These are phyloP conservation scores for Globisporangium polare DNA, from an alignment of 352 stramenopile genomes.

Conservation along the genomic window DNA sequence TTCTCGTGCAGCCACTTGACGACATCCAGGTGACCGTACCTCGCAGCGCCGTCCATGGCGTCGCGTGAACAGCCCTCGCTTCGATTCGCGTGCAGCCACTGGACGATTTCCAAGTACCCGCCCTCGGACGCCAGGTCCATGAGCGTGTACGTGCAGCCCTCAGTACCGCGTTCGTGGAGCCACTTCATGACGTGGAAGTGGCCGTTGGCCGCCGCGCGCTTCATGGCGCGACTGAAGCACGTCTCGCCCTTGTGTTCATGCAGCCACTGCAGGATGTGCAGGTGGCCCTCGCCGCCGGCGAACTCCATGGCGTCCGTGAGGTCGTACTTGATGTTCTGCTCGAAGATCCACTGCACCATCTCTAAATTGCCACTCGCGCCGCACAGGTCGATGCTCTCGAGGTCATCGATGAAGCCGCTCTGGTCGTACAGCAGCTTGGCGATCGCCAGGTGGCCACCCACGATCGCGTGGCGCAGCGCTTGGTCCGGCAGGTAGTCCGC, in stretches of 20 bases:
- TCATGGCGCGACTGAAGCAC: conserved; percentile 15
- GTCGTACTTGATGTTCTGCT: conserved; percentile 12
- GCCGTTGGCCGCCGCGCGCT: conserved; percentile 13
- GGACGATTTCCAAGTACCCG: conserved; percentile 14
- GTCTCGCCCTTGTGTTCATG: conserved; percentile 16
- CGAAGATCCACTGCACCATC: conserved; percentile 16
- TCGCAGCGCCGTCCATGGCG: conserved; percentile 14
- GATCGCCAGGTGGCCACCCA: conserved; percentile 12
- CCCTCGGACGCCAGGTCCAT: conserved; percentile 18
- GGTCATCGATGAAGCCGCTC: conserved; percentile 11
- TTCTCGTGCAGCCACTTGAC: conserved; percentile 38
- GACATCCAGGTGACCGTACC: conserved; percentile 11
- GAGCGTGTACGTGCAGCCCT: conserved; percentile 20
- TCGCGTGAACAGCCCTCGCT: conserved; percentile 7
- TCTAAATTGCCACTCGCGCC: conserved; percentile 11
- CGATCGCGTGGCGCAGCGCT: conserved; percentile 13
- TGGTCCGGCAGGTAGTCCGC: conserved; percentile 11
- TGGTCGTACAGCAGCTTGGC: conserved; percentile 14
- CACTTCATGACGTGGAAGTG: conserved; percentile 24
- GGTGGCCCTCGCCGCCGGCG: conserved; percentile 17
- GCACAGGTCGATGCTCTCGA: conserved; percentile 13
- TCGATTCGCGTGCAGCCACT: conserved; percentile 17
- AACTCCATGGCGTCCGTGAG: conserved; percentile 21
- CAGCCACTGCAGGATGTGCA: conserved; percentile 26
- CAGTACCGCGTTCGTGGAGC: conserved; percentile 16